Evolutionary conservation across 768 basidiomycete genomes (phyloP), one percentile per base, ranked within the genome.

Genomic region (Phaeolepiota aurea): DNA sequence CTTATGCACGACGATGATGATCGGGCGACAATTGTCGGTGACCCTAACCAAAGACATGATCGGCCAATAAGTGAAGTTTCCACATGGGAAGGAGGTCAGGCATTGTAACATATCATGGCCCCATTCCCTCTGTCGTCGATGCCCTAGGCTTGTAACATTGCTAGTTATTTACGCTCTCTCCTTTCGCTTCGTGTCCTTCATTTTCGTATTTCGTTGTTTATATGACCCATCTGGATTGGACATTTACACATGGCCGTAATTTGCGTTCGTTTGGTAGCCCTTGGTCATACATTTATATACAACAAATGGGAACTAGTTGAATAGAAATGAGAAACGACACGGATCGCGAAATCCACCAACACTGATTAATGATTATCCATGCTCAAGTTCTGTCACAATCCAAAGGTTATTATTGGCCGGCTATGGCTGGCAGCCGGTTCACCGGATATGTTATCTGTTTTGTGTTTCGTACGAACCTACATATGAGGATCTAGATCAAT

Each of bases 71-170:
- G 56, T 44, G 51, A 48, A 15, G 41, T 49, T 41, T 59, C 62
- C 32, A n/a, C n/a, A n/a, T 70, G 68, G 68, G 62, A 66, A 34
- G 66, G 65, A 11, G 62, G 61, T 20, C 48, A 47, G 40, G 71
- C 67, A 44, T 13, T 72, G 59, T 72, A 63, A 63, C 52, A 50
- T 50, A 48, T 47, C 46, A 34, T 21, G 12, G 20, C 20, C n/a
- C 25, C 25, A n/a, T 28, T 28, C 7, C 25, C n/a, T 28, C n/a
- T 28, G n/a, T 28, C 25, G 25, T 28, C 25, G 25, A 28, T 7
- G 25, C 25, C n/a, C 7, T 28, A 28, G n/a, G n/a, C 25, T 28
- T 28, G 25, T 28, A 28, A 28, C n/a, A 36, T 18, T 13, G 11
- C 14, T 11, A 11, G 12, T 12, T 11, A 38, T 15, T 12, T 19